phyloP scores from a whole-genome alignment of 257 asterid species.

The Solanum ossicruentum region DNA sequence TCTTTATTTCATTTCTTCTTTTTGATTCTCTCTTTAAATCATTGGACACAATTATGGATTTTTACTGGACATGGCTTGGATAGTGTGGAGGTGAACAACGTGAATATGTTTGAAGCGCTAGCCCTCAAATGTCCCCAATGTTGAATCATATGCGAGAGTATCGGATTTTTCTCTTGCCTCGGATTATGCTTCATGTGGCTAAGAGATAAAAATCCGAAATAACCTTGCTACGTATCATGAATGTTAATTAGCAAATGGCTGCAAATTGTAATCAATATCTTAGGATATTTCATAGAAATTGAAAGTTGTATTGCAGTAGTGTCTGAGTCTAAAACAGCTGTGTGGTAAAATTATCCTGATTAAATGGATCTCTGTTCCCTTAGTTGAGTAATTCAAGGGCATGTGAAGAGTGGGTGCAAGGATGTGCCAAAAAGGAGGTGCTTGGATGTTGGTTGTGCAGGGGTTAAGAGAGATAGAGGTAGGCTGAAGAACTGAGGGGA shows the following conservation, averaged over 20 bases:
- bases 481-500: background rate
- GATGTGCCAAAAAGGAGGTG: background rate
- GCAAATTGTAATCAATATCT: background rate
- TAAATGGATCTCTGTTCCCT: background rate
- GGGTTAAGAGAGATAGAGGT: background rate
- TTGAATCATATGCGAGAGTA: background rate
- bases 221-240: background rate
- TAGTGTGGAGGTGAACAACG: background rate
- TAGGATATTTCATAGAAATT: background rate
- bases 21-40: background rate
- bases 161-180: background rate
- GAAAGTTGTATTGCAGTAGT: background rate
- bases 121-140: background rate
- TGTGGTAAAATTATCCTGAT: background rate
- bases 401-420: background rate
- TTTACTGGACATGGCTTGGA: background rate
- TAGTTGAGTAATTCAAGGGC: background rate
- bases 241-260: background rate
- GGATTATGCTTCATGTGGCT: background rate
- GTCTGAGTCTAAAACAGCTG: background rate
- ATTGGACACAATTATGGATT: background rate
- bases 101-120: background rate
- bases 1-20: background rate
- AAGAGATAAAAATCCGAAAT: background rate
- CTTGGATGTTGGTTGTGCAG: background rate